Evolutionary conservation across 1,284 basidiomycete species (phyloP).

Genomic region (Microbotryum lychnidis-dioicae): DNA sequence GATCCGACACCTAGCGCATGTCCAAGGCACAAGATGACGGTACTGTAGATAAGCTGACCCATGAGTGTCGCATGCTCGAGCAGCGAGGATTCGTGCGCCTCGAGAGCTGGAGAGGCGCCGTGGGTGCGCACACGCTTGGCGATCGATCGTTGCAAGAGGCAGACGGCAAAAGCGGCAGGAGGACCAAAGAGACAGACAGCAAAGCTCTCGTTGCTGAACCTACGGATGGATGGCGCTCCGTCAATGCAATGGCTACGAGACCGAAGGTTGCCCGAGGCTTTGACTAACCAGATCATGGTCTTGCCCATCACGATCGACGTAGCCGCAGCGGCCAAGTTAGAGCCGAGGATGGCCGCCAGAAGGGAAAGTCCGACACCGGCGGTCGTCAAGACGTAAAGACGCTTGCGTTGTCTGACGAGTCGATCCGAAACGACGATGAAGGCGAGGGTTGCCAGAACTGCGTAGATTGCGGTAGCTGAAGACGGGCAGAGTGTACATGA

Average conservation of each 20-base stretch:
- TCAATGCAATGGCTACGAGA: background rate
- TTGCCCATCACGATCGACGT: slow-evolving; percentile 60
- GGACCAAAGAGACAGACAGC: slow-evolving; percentile 71
- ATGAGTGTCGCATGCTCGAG: slow-evolving; percentile 57
- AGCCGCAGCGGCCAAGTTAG: slow-evolving; percentile 64
- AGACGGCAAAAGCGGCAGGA: slow-evolving; percentile 48
- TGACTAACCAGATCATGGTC: slow-evolving; percentile 42
- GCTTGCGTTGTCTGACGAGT: slow-evolving; percentile 29
- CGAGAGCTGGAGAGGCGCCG: slow-evolving; percentile 11
- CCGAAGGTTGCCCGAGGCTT: slow-evolving; percentile 40
- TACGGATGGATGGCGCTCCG: slow-evolving; percentile 42
- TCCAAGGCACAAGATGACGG: slow-evolving; percentile 48
- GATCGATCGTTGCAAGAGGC: slow-evolving; percentile 22
- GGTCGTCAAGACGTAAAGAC: slow-evolving; percentile 38
- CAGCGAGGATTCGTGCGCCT: slow-evolving; percentile 20
- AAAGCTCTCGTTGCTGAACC: slow-evolving; percentile 69
- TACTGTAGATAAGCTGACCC: slow-evolving; percentile 55
- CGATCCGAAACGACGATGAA: slow-evolving; percentile 47
- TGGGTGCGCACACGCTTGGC: slow-evolving; percentile 23
- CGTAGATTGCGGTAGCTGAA: slow-evolving; percentile 47
- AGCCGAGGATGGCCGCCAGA: slow-evolving; percentile 48
- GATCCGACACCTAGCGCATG: slow-evolving; percentile 63
- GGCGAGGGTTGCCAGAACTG: slow-evolving; percentile 40
- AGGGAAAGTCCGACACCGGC: slow-evolving; percentile 34
- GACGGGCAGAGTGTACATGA: no score